phyloP scores from a whole-genome alignment of 2,329 filamentous ascomycete genomes.

The Claviceps pazoutovae region DNA sequence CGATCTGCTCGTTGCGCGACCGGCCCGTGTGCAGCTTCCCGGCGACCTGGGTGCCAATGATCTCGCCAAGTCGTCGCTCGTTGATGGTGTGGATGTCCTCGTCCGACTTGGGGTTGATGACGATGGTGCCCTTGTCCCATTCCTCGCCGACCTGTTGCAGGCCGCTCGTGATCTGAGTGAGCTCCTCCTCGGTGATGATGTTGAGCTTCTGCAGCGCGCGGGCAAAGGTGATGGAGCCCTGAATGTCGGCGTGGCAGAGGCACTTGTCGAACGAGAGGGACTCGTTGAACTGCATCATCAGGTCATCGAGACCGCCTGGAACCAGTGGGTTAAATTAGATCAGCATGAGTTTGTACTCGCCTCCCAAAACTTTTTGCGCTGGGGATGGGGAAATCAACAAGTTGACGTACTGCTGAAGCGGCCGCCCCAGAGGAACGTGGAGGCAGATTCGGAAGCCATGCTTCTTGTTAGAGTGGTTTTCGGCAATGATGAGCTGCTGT shows the following conservation, averaged over 20 bases:
- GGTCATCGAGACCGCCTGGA: conserved; percentile 7
- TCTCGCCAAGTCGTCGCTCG: conserved; percentile 46
- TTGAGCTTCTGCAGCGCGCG: conserved; percentile 47
- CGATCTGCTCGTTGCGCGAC: conserved; percentile 60
- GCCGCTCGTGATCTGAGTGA: not conserved
- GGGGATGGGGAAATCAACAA: not conserved
- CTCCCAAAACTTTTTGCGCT: not conserved
- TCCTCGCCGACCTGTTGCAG: conserved; percentile 7
- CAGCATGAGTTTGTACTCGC: not conserved
- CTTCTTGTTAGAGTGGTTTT: not conserved
- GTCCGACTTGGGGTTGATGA: conserved; percentile 13
- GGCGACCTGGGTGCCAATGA: conserved; percentile 40
- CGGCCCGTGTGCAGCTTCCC: conserved; percentile 54
- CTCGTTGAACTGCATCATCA: conserved; percentile 39
- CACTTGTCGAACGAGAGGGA: conserved; percentile 53
- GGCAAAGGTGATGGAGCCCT: conserved; percentile 50
- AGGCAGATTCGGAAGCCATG: conserved; percentile 1
- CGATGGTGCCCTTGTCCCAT: conserved; percentile 15
- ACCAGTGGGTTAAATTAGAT: not conserved
- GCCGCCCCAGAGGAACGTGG: conserved; percentile 1
- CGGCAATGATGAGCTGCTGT: not conserved
- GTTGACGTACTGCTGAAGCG: conserved; percentile 2
- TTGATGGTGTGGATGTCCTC: conserved; percentile 36
- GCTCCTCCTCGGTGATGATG: conserved; percentile 34
- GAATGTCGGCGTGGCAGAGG: conserved; percentile 52